Conservation (phyloP, 192 early-diverging fungal species). For the Gonapodya prolifera region DNA sequence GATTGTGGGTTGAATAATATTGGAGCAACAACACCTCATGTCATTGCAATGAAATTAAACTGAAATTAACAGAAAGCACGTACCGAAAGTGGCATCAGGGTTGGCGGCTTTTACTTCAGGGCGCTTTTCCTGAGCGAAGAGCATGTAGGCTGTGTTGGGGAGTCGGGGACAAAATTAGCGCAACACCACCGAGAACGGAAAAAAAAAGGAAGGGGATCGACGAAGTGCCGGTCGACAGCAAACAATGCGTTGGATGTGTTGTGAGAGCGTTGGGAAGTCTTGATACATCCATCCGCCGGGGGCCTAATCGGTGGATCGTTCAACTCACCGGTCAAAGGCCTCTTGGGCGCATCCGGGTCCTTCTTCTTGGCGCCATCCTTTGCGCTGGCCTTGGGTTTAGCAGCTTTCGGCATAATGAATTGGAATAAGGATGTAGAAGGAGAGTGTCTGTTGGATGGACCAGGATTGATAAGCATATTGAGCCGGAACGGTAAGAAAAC, state of each 20-base stretch:
- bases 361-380: background rate
- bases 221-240: too few species aligned
- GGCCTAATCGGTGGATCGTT: background rate
- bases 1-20: background rate
- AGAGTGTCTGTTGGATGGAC: background rate
- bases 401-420: background rate
- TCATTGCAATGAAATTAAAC: too few species aligned
- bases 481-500: too few species aligned
- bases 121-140: background rate
- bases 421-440: background rate
- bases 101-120: conserved; percentile 1
- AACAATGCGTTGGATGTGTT: too few species aligned
- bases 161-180: too few species aligned
- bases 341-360: conserved; percentile 5
- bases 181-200: too few species aligned
- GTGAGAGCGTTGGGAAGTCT: too few species aligned
- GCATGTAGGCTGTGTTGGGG: conserved; percentile 6
- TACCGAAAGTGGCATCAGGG: conserved; percentile 3
- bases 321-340: background rate
- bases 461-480: background rate
- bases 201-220: too few species aligned
- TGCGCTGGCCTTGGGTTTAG: background rate
- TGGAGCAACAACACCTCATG: background rate
- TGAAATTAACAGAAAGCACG: too few species aligned
- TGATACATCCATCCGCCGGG: too few species aligned